Evolutionary conservation across 169 alveolate genomes (phyloP), one percentile per base, ranked within the genome.

Genomic region (Plasmodium gaboni): DNA sequence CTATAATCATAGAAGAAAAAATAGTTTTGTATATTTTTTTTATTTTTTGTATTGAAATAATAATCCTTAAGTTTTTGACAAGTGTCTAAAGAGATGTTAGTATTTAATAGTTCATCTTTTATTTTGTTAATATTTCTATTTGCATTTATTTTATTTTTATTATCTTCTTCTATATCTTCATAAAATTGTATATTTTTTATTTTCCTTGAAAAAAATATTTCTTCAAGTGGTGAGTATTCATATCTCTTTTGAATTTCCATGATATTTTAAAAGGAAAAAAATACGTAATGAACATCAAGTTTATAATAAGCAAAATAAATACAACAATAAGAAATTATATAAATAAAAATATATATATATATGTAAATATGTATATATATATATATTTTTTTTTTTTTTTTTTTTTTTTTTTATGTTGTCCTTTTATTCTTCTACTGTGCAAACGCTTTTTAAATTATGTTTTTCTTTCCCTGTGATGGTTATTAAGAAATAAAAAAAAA

Each of bases 1-100:
- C 89, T 71, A 42, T 76, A 76, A 12, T 76, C 89, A n/a, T 76
- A 76, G 53, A 76, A 76, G 46, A 64, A 76, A 22, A 64, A 64
- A 57, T 76, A 76, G 17, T 68, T 76, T 53, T 76, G 89, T 38
- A 76, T 69, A 48, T 63, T 68, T 17, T 55, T 76, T 17, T 78
- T 53, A 42, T 65, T 51, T 55, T 69, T 76, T 42, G 89, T 76
- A 59, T 28, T 76, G 12, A 50, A 42, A 59, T 76, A 76, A 38
- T 76, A 63, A 65, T 76, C 73, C 65, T 76, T 76, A 9, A 63
- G 64, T 15, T 69, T 68, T 19, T 28, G 73, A 10, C 89, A 76
- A 10, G 26, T n/a, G 15, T 76, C 89, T 48, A 76, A 55, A 4
- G 89, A 76, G n/a, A 64, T 2, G 12, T 76, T 48, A 13, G 51